phyloP scores from a whole-genome alignment of 345 rosid species.

The Turritis glabra region DNA sequence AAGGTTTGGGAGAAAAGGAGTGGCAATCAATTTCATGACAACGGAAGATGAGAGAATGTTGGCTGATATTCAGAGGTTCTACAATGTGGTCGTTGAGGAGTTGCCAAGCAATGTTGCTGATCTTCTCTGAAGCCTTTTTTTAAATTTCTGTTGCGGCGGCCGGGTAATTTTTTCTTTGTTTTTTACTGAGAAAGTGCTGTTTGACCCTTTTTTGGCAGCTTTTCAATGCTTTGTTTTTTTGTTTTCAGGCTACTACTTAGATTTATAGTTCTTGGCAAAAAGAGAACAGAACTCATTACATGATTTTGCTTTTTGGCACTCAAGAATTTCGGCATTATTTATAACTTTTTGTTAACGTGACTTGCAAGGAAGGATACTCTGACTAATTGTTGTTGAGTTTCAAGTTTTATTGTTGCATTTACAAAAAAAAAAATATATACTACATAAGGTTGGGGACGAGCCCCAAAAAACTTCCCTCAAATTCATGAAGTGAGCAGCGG shows the following conservation, averaged over 20 bases:
- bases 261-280: slow-evolving; percentile 1
- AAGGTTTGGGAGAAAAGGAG: slow-evolving; percentile 88
- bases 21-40: slow-evolving; percentile 73
- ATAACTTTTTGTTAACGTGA: slow-evolving; percentile 10
- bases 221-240: slow-evolving; percentile 11
- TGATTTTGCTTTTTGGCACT: slow-evolving; percentile 10
- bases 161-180: neutral
- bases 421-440: no score
- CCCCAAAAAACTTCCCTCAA: slow-evolving; percentile 4
- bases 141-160: neutral
- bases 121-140: slow-evolving; percentile 46
- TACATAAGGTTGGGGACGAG: no score
- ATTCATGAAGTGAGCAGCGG: slow-evolving; percentile 11
- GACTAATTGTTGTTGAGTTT: no score
- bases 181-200: slow-evolving; percentile 11
- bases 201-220: neutral
- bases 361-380: slow-evolving; percentile 1
- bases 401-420: no score
- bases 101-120: slow-evolving; percentile 67
- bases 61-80: slow-evolving; percentile 70
- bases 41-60: slow-evolving; percentile 70
- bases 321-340: slow-evolving; percentile 11
- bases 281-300: slow-evolving; percentile 16
- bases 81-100: slow-evolving; percentile 65
- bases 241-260: slow-evolving; percentile 20